A percentile compares a stretch with the other conserved stretches of the same genome.
Evolutionary conservation across 805 yeast species (phyloP).

Genomic region (Tetrapisispora namnaoensis): DNA sequence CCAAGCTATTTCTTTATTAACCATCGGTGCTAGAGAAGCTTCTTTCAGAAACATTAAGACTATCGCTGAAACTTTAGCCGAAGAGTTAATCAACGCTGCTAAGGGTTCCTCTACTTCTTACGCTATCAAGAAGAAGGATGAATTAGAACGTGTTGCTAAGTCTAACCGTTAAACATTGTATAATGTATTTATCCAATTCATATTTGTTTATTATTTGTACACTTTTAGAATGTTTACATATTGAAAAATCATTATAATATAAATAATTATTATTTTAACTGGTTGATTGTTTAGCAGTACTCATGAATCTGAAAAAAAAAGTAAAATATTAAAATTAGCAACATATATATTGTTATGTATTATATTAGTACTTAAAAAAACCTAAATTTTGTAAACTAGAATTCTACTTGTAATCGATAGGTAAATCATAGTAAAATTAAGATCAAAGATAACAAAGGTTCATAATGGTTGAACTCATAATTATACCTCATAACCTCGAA

Average conservation of each 20-base stretch:
- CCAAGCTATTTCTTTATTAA: constrained; percentile 96
- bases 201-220: constrained; percentile 6
- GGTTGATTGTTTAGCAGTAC: background rate
- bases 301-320: too few species aligned
- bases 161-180: constrained; percentile 86
- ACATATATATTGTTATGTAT: too few species aligned
- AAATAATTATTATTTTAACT: constrained; percentile 4
- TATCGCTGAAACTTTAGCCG: constrained; percentile 99
- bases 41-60: constrained; percentile 99
- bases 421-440: too few species aligned
- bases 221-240: constrained; percentile 6
- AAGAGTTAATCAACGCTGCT: constrained; percentile 99
- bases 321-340: too few species aligned
- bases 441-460: too few species aligned
- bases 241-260: constrained; percentile 4
- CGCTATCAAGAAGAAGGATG: constrained; percentile 99
- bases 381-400: too few species aligned
- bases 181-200: constrained; percentile 5
- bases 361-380: too few species aligned
- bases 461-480: too few species aligned
- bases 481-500: too few species aligned
- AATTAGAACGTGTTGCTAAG: constrained; percentile 99
- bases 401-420: too few species aligned
- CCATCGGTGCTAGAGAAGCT: constrained; percentile 99
- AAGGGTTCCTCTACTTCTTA: constrained; percentile 99